Percentiles rank a stretch among this genome's conserved stretches.
Conservation (phyloP, 2,329 filamentous ascomycete genomes). For the Botrytis aclada region DNA sequence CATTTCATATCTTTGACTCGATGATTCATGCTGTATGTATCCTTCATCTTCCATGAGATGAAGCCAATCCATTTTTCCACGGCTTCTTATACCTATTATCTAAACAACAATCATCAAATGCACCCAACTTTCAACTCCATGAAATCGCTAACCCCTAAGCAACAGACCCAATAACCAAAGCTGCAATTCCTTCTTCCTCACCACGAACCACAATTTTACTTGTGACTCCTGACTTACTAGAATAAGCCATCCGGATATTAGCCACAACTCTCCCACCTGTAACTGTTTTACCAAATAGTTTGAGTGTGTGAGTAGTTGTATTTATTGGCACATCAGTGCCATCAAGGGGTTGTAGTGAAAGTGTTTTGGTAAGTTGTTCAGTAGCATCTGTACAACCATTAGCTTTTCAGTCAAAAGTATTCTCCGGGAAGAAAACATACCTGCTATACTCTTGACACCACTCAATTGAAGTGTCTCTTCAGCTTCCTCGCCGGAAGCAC, state of each 20-base stretch:
- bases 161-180: constrained; percentile 79
- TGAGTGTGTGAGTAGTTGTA: constrained; percentile 88
- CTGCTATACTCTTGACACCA: constrained; percentile 86
- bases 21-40: constrained; percentile 6
- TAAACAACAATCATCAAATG: constrained; percentile 33
- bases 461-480: constrained; percentile 87
- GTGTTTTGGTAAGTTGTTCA: constrained; percentile 78
- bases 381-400: constrained; percentile 67
- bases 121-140: constrained; percentile 32
- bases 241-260: constrained; percentile 88
- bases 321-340: constrained; percentile 89
- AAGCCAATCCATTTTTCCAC: constrained; percentile 19
- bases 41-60: constrained; percentile 22
- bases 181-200: constrained; percentile 89
- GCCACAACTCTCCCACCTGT: constrained; percentile 85
- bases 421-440: constrained; percentile 47
- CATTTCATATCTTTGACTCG: constrained; percentile 21
- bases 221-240: constrained; percentile 87
- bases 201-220: constrained; percentile 91
- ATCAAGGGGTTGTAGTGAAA: constrained; percentile 90
- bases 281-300: constrained; percentile 93
- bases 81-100: constrained; percentile 31
- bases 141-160: constrained; percentile 42
- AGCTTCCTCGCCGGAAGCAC: constrained; percentile 82
- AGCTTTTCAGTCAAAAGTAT: constrained; percentile 25